Conservation (phyloP, 768 basidiomycete species). For the Kwoniella sp. region DNA sequence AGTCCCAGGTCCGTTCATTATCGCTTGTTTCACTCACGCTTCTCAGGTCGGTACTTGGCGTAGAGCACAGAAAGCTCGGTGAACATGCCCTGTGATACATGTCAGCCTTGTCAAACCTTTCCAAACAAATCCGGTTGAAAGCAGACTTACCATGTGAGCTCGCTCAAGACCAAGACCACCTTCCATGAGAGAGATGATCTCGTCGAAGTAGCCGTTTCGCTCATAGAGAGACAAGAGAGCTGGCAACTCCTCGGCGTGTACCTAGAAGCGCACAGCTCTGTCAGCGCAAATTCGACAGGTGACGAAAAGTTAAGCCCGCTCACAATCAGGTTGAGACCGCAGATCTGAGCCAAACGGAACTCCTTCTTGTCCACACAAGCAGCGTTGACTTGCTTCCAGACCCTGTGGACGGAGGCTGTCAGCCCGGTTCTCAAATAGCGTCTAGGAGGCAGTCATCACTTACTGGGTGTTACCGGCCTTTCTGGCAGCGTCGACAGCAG, state of each 20-base stretch:
- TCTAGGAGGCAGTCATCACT: slow-evolving; percentile 48
- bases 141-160: slow-evolving; percentile 67
- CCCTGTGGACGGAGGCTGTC: slow-evolving; percentile 61
- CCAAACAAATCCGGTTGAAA: not conserved
- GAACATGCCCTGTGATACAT: slow-evolving; percentile 70
- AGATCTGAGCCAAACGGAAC: slow-evolving; percentile 97
- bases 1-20: slow-evolving; percentile 6
- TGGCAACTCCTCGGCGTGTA: slow-evolving; percentile 56
- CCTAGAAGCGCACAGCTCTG: too few relatives aligned
- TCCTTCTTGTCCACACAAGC: slow-evolving; percentile 97
- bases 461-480: slow-evolving; percentile 99
- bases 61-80: slow-evolving; percentile 89
- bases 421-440: not conserved
- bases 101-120: slow-evolving; percentile 25
- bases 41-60: slow-evolving; percentile 92
- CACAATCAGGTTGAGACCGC: slow-evolving; percentile 96
- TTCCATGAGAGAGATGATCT: slow-evolving; percentile 86
- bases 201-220: slow-evolving; percentile 87
- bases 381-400: slow-evolving; percentile 99
- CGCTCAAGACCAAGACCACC: slow-evolving; percentile 95
- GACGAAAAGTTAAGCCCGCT: slow-evolving; percentile 62
- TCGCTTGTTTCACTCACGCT: slow-evolving; percentile 64
- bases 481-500: slow-evolving; percentile 97
- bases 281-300: not conserved
- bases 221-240: slow-evolving; percentile 80